These are phyloP conservation scores for Priceomyces carsonii DNA, from an alignment of 805 yeast species.

Conservation along the genomic window DNA sequence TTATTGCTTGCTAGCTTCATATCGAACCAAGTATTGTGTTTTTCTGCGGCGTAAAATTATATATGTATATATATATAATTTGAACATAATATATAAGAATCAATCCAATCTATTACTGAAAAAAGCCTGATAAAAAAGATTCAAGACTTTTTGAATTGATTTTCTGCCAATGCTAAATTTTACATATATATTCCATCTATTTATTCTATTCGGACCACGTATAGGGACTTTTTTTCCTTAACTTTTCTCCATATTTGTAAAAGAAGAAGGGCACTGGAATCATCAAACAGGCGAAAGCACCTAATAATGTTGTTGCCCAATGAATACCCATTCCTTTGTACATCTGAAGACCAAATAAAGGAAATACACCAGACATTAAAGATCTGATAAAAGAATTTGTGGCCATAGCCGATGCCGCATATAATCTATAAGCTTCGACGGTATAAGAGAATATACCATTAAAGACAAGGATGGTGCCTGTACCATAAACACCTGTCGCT, in stretches of 20 bases:
- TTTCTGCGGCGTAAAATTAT: too few relatives aligned
- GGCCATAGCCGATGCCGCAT: constrained; percentile 63
- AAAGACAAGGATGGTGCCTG: constrained; percentile 53
- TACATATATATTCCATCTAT: too few relatives aligned
- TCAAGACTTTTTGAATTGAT: too few relatives aligned
- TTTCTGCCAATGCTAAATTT: too few relatives aligned
- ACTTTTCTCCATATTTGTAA: constrained; percentile 5
- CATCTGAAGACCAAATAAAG: constrained; percentile 53
- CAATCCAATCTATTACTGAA: too few relatives aligned
- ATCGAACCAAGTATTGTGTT: too few relatives aligned
- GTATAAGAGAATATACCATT: constrained; percentile 56
- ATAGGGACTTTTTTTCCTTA: constrained; percentile 7
- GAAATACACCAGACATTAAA: constrained; percentile 55
- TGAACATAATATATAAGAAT: too few relatives aligned
- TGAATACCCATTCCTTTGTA: constrained; percentile 46
- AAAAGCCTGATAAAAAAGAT: too few relatives aligned
- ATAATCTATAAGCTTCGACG: constrained; percentile 55
- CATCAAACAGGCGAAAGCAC: constrained; percentile 42
- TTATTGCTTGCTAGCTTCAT: too few relatives aligned
- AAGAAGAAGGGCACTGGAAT: constrained; percentile 8
- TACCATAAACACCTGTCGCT: constrained; percentile 36
- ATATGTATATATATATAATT: too few relatives aligned
- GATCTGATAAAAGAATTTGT: constrained; percentile 59
- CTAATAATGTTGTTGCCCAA: constrained; percentile 59
- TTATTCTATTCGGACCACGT: constrained; percentile 4